Evolutionary conservation across 257 asterid genomes (phyloP), one percentile per base, ranked within the genome.

Genomic region (Linaria vulgaris): DNA sequence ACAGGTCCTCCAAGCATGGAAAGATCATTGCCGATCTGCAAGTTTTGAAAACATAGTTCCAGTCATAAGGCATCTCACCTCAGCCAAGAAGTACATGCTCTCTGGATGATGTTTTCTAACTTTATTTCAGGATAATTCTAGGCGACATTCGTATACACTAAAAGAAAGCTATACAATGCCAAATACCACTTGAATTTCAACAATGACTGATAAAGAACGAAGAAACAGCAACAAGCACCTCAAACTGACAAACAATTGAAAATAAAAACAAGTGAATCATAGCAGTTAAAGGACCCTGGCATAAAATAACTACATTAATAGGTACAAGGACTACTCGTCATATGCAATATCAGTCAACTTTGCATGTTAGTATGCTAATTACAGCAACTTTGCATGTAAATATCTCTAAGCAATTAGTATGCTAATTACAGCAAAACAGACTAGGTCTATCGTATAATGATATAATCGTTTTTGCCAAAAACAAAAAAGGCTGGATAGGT

Each of bases 1-100:
- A 90, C 77, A 24, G 96, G 97, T 61, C 96, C 97, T 24, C 83
- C 78, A 63, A 90, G 91, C 85, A 88, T 96, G 59, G 95, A 82
- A 66, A 90, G 87, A 77, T 90, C 97, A 64, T 74, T 83, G 25
- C 87, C 90, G 73, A 90, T 84, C 97, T 85, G 78, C 76, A 66
- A 69, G 67, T 56, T 64, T 27, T 27, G 64, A 22, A 46, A 63
- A 59, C 57, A 67, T 34, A 34, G 10, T 34, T 34, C 34, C 6
- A 34, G 5, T 3, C 10, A 34, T 34, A 34, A 34, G 9, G 6
- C 5, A 34, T 34, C 41, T 8, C 41, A 3, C 41, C 34, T 3
- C 34, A 2, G 34, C 4, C 34, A 3, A 27, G 34, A 27, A 6
- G 34, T 27, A 27, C 34, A 27, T 27, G 34, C 34, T 27, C 34